Conservation (phyloP, 2,329 filamentous ascomycete genomes). For the Ascocoryne sarcoides region DNA sequence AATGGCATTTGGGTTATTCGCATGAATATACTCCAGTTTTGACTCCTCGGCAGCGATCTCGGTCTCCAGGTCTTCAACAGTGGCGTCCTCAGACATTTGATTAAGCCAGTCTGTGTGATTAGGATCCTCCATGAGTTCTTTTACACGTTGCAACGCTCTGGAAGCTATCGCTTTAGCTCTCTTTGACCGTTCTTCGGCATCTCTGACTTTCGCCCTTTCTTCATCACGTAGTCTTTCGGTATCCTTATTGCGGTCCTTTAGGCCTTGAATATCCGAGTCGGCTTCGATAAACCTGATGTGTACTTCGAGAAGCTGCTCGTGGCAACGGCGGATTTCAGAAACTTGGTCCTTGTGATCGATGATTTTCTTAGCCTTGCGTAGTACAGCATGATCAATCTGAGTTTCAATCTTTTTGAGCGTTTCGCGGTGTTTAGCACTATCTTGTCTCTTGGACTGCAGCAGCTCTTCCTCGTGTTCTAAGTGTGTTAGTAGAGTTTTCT, state of each 20-base stretch:
- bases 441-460: conserved; percentile 26
- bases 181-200: conserved; percentile 33
- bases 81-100: conserved; percentile 40
- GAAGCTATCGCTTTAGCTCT: conserved; percentile 29
- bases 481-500: conserved; percentile 26
- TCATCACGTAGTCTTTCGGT: conserved; percentile 42
- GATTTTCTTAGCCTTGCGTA: conserved; percentile 47
- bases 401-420: conserved; percentile 42
- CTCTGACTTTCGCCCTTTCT: conserved; percentile 33
- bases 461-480: conserved; percentile 29
- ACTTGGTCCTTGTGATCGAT: conserved; percentile 50
- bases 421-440: conserved; percentile 32
- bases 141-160: conserved; percentile 35
- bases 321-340: conserved; percentile 49
- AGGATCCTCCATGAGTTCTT: conserved; percentile 24
- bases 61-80: conserved; percentile 55
- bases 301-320: conserved; percentile 58
- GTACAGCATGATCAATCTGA: conserved; percentile 44
- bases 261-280: conserved; percentile 62
- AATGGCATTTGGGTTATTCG: conserved; percentile 66
- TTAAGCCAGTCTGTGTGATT: conserved; percentile 34
- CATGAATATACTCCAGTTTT: conserved; percentile 71
- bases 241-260: conserved; percentile 56
- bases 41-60: conserved; percentile 68
- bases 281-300: conserved; percentile 71